phyloP scores from a whole-genome alignment of 805 yeast genomes.

The Sugiyamaella smithiae region DNA sequence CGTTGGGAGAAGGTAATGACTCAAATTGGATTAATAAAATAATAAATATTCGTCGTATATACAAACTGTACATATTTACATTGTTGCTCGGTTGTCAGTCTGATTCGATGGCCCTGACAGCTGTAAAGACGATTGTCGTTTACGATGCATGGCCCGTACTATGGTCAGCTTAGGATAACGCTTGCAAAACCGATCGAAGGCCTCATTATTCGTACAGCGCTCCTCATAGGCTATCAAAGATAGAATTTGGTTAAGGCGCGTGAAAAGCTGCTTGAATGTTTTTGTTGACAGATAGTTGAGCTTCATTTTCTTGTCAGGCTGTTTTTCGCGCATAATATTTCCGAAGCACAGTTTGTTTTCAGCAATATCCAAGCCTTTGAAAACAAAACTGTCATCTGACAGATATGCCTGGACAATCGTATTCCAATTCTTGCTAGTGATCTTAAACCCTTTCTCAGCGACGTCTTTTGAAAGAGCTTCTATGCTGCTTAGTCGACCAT shows the following conservation, averaged over 20 bases:
- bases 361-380: conserved; percentile 15
- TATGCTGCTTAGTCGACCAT: not conserved
- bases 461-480: not conserved
- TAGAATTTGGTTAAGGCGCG: not conserved
- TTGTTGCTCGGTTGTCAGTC: too few relatives aligned
- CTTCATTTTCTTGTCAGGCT: not conserved
- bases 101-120: too few relatives aligned
- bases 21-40: not conserved
- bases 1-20: too few relatives aligned
- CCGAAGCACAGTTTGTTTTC: conserved; percentile 14
- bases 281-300: not conserved
- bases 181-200: not conserved
- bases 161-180: not conserved
- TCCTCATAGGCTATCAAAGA: not conserved
- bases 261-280: conserved; percentile 1
- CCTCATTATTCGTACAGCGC: not conserved
- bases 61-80: too few relatives aligned
- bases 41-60: not conserved
- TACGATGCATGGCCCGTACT: not conserved
- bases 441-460: conserved; percentile 15
- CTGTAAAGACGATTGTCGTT: too few relatives aligned
- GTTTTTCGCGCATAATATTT: not conserved
- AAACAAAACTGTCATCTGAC: conserved; percentile 5
- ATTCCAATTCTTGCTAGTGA: conserved; percentile 19
- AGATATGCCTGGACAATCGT: conserved; percentile 14